Evolutionary conservation across 345 rosid genomes (phyloP), one percentile per base, ranked within the genome.

Genomic region (Mangifera indica): DNA sequence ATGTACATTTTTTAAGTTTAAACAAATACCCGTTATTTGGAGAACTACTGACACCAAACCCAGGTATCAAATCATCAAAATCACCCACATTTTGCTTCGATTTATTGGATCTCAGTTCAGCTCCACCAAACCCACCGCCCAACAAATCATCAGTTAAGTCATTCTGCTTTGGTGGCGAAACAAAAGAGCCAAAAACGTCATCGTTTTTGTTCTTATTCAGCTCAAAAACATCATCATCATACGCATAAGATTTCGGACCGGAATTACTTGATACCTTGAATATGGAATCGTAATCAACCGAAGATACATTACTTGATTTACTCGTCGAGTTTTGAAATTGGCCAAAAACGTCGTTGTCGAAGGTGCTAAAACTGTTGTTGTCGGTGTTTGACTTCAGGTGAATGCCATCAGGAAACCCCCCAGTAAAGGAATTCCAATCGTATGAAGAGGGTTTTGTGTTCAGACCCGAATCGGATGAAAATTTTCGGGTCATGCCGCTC

Each of bases 1-100:
- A 83, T 66, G 14, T 29, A 20, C 5, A 69, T 22, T 7, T 45
- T 11, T 48, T 42, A 10, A 71, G 63, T 13, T 34, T 25, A 45
- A 18, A 64, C 20, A 68, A 81, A 64, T 74, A 87, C 98, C 92
- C 80, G 60, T 69, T 74, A 52, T 64, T 74, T 0, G 88, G 45
- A 21, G 86, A 74, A 61, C 67, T 42, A 71, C 74, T 81, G 55
- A 74, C 79, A 77, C 89, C 93, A 77, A 92, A 92, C 22, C 98
- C 98, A 8, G 97, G 90, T 44, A 91, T 76, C 84, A 91, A 85
- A 69, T 86, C 98, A 81, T 86, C 90, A 48, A 68, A 79, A 76
- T 73, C 88, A 75, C 75, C 76, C 40, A 72, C 76, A 52, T 78
- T 76, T 66, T 66, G 63, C 55, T 60, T 78, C 7, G 68, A 72